phyloP scores from a whole-genome alignment of 2,329 filamentous ascomycete genomes.

The Epichloe baconii region DNA sequence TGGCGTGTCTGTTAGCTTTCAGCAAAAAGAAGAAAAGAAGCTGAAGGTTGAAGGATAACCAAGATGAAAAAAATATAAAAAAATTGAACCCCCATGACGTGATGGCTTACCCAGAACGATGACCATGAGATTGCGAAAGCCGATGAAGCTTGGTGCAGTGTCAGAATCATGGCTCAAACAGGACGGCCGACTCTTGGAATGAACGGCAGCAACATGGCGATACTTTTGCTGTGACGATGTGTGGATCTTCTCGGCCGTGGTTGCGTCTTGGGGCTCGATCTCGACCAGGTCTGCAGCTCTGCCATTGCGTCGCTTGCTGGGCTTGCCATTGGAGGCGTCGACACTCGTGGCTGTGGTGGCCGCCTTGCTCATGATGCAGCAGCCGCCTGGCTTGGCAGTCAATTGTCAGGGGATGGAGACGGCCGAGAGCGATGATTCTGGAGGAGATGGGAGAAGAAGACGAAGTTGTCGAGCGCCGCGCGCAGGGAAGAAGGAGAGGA shows the following conservation, averaged over 20 bases:
- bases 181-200: conserved; percentile 58
- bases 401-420: not conserved
- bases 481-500: not conserved
- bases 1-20: not conserved
- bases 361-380: conserved; percentile 23
- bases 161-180: conserved; percentile 75
- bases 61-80: not conserved
- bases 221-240: conserved; percentile 48
- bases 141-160: conserved; percentile 69
- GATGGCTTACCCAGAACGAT: conserved; percentile 63
- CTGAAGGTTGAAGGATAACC: no score
- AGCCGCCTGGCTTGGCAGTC: not conserved
- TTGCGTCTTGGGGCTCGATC: conserved; percentile 12
- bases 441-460: not conserved
- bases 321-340: conserved; percentile 16
- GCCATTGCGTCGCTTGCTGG: conserved; percentile 11
- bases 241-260: conserved; percentile 11
- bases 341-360: conserved; percentile 27
- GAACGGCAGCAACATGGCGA: conserved; percentile 81
- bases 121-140: conserved; percentile 93
- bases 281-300: conserved; percentile 14
- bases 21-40: no score
- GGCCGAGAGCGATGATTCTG: not conserved
- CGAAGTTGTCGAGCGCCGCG: not conserved
- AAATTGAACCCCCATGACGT: conserved; percentile 8